A percentile compares a stretch with the other conserved stretches of the same genome.
Conservation (phyloP, 192 early-diverging fungal genomes). For the Cladochytrium replicatum region DNA sequence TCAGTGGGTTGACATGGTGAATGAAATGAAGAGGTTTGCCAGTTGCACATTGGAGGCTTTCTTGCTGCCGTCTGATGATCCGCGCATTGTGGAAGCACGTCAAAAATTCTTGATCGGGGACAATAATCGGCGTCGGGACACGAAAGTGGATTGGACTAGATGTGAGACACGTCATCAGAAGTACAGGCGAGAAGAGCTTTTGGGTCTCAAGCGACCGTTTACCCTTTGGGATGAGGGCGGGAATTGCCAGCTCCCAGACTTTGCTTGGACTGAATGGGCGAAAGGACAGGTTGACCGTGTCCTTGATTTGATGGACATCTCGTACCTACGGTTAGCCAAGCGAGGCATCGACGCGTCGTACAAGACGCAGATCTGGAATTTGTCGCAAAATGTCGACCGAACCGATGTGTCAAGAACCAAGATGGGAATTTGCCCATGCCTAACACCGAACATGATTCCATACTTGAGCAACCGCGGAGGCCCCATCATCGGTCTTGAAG, state of each 20-base stretch:
- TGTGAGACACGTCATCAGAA: conserved; percentile 31
- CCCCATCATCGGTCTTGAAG: conserved; percentile 31
- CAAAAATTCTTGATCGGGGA: background rate
- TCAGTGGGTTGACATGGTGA: conserved; percentile 19
- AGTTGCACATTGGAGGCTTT: conserved; percentile 32
- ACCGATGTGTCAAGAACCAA: conserved; percentile 11
- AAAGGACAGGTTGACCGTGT: conserved; percentile 30
- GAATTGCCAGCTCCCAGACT: conserved; percentile 12
- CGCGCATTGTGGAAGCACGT: conserved; percentile 26
- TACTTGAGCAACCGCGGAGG: conserved; percentile 36
- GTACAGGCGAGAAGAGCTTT: conserved; percentile 20
- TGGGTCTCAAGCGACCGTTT: conserved; percentile 28
- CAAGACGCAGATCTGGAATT: conserved; percentile 39
- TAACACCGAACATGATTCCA: conserved; percentile 34
- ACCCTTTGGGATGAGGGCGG: conserved; percentile 33
- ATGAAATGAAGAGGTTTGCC: conserved; percentile 15
- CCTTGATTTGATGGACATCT: conserved; percentile 35
- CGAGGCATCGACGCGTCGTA: conserved; percentile 20
- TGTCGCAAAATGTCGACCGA: conserved; percentile 36
- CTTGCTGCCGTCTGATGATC: conserved; percentile 30
- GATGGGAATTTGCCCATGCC: conserved; percentile 25
- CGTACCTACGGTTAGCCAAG: conserved; percentile 21
- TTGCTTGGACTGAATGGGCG: conserved; percentile 2
- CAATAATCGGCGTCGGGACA: conserved; percentile 6
- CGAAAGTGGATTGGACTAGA: conserved; percentile 28